Percentiles rank a stretch among this genome's conserved stretches.
Evolutionary conservation across 306 rosid genomes (phyloP).

Genomic region (Trifolium repens): DNA sequence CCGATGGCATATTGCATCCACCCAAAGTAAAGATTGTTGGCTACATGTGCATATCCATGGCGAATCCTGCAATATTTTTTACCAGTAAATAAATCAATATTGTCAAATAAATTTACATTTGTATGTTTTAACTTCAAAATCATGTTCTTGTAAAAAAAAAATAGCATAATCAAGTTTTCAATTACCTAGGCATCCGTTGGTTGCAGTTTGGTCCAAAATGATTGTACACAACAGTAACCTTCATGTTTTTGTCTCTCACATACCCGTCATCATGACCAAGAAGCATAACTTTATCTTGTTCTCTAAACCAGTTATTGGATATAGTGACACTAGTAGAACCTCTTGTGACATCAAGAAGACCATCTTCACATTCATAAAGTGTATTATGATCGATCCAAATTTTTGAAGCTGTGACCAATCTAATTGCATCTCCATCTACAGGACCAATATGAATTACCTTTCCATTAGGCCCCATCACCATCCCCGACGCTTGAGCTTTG

Average conservation of each 20-base stretch:
- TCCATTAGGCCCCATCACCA: constrained; percentile 46
- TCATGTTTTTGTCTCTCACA: constrained; percentile 44
- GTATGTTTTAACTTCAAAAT: background rate
- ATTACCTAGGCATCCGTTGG: constrained; percentile 48
- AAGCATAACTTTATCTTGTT: constrained; percentile 52
- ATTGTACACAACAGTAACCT: constrained; percentile 44
- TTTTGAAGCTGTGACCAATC: constrained; percentile 43
- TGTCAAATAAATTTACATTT: background rate
- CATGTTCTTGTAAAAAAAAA: background rate
- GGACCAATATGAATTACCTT: constrained; percentile 42
- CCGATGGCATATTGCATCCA: constrained; percentile 55
- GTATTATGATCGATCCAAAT: constrained; percentile 54
- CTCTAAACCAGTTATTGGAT: constrained; percentile 48
- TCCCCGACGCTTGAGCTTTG: constrained; percentile 40
- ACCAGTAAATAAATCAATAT: background rate
- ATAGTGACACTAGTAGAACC: constrained; percentile 49
- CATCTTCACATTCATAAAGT: constrained; percentile 41
- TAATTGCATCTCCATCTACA: constrained; percentile 48
- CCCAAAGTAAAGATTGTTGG: constrained; percentile 49
- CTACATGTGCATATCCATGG: constrained; percentile 51
- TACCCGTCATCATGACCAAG: constrained; percentile 52
- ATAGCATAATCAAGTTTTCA: background rate
- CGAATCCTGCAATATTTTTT: constrained; percentile 39
- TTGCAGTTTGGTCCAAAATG: constrained; percentile 51
- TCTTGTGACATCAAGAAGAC: constrained; percentile 44